phyloP scores from a whole-genome alignment of 2,329 filamentous ascomycete species.

The Aspergillus sp. region DNA sequence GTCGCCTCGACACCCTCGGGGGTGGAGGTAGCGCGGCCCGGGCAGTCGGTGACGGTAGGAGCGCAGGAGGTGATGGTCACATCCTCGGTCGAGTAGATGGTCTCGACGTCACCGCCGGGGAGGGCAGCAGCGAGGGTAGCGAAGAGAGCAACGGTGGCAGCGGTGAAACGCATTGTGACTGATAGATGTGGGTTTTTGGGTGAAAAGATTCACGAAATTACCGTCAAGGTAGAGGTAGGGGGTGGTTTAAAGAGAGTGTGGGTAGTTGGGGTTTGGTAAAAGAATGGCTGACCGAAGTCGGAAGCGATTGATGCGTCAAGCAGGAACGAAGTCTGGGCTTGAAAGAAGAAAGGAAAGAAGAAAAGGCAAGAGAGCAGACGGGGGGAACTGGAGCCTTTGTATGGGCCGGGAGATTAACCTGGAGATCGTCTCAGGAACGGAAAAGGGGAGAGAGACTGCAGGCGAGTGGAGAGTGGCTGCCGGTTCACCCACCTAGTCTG shows the following conservation, averaged over 20 bases:
- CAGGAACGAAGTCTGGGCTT: conserved; percentile 31
- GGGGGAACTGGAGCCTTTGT: conserved; percentile 33
- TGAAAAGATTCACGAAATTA: conserved; percentile 18
- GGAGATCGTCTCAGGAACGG: conserved; percentile 26
- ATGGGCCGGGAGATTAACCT: conserved; percentile 39
- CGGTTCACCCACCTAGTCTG: no score
- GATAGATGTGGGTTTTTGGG: conserved; percentile 10
- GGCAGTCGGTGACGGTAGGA: conserved; percentile 61
- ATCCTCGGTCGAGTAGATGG: conserved; percentile 58
- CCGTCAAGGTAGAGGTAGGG: conserved; percentile 28
- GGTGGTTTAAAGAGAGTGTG: conserved; percentile 27
- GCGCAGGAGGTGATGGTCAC: conserved; percentile 63
- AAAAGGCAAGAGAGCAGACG: conserved; percentile 22
- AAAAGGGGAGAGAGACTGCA: conserved; percentile 18
- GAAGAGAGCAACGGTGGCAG: conserved; percentile 40
- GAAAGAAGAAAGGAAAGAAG: conserved; percentile 24
- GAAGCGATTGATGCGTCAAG: conserved; percentile 34
- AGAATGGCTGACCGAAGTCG: conserved; percentile 47
- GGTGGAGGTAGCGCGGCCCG: conserved; percentile 26
- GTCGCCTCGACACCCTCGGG: conserved; percentile 21
- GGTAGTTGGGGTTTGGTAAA: conserved; percentile 35
- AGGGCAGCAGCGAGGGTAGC: conserved; percentile 39
- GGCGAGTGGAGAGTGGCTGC: no score
- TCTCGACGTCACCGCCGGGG: conserved; percentile 34
- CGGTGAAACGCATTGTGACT: conserved; percentile 46